Conservation (phyloP, 202 grass and related monocot genomes). For the Eragrostis tef region DNA sequence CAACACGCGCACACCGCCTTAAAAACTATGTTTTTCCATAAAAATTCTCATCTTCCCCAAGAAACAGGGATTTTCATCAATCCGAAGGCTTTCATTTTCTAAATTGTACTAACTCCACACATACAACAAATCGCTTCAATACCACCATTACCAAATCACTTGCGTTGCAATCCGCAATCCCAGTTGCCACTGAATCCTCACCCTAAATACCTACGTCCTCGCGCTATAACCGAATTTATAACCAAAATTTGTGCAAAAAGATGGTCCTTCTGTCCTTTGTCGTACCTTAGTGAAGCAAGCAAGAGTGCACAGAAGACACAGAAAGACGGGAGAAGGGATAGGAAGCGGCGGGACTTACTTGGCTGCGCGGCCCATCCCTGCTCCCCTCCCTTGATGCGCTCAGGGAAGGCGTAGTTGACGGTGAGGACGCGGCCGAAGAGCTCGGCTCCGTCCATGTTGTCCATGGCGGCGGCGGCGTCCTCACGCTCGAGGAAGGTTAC, state of each 20-base stretch:
- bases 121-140: not conserved
- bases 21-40: not conserved
- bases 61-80: not conserved
- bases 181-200: not conserved
- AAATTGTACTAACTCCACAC: not conserved
- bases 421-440: slow-evolving; percentile 91
- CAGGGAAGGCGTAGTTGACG: slow-evolving; percentile 95
- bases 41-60: not conserved
- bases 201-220: not conserved
- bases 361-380: slow-evolving; percentile 98
- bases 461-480: slow-evolving; percentile 91
- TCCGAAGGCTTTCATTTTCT: not conserved
- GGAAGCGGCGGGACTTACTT: slow-evolving; percentile 46
- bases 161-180: not conserved
- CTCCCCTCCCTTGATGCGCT: slow-evolving; percentile 97
- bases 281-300: not conserved
- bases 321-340: not conserved
- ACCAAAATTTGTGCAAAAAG: not conserved
- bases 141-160: not conserved
- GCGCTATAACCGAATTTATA: not conserved
- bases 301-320: not conserved
- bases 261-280: not conserved
- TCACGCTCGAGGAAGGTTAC: slow-evolving; percentile 96
- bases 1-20: too few species aligned
- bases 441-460: slow-evolving; percentile 98